Conservation (phyloP, 768 basidiomycete genomes). For the Pleurotus giganteus region DNA sequence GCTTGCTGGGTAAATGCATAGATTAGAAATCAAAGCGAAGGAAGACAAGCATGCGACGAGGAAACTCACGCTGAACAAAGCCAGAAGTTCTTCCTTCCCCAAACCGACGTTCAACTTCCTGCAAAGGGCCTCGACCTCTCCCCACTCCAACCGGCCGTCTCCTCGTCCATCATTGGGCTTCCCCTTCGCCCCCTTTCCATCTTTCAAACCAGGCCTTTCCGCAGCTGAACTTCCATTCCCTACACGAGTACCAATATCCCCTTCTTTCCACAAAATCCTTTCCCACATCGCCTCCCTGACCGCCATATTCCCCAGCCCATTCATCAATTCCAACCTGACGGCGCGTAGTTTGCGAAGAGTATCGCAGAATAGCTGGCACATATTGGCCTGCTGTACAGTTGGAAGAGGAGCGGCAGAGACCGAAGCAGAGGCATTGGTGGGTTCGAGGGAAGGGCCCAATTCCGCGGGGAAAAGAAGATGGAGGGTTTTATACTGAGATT, state of each 20-base stretch:
- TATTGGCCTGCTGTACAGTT: background rate
- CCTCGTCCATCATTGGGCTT: conserved; percentile 38
- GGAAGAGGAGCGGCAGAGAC: background rate
- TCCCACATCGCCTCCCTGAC: conserved; percentile 79
- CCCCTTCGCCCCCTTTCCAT: background rate
- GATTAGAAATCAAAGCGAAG: background rate
- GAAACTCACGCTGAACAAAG: conserved; percentile 57
- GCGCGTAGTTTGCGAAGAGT: conserved; percentile 59
- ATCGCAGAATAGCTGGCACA: conserved; percentile 1
- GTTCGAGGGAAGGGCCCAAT: background rate
- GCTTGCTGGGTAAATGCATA: conserved; percentile 48
- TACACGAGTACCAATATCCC: conserved; percentile 48
- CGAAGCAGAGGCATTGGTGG: background rate
- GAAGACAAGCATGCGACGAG: background rate
- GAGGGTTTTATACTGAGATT: conserved; percentile 6
- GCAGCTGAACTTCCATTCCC: conserved; percentile 52
- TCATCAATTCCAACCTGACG: conserved; percentile 74
- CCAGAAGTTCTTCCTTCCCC: conserved; percentile 47
- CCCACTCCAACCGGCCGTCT: conserved; percentile 64
- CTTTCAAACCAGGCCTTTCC: background rate
- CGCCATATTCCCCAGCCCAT: conserved; percentile 65
- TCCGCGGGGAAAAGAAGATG: background rate
- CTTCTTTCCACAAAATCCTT: conserved; percentile 79
- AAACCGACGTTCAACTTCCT: conserved; percentile 66
- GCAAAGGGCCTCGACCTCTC: conserved; percentile 72